A percentile compares a stretch with the other conserved stretches of the same genome.
These are phyloP conservation scores for Chrysopogon serrulatus DNA, from an alignment of 176 grass and related monocot genomes.

Conservation along the genomic window DNA sequence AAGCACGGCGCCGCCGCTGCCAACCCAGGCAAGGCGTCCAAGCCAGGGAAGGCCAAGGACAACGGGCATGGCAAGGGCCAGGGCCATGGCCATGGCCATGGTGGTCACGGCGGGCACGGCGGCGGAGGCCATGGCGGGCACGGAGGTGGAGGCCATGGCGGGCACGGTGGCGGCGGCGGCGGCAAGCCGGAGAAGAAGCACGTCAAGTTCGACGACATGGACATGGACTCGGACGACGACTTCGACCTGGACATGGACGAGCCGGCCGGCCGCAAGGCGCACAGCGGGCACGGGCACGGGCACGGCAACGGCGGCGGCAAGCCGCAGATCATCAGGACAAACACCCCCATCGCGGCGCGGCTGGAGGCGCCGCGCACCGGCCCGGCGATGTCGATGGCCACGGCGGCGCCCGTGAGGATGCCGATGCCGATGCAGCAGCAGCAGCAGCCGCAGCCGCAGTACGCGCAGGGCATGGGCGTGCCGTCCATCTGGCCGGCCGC, in stretches of 20 bases:
- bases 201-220: constrained; percentile 26
- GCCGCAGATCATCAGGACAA: constrained; percentile 29
- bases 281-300: not conserved
- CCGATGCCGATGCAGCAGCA: not conserved
- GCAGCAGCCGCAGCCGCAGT: not conserved
- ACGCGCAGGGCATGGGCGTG: not conserved
- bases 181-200: constrained; percentile 26
- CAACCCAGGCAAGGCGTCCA: constrained; percentile 15
- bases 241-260: constrained; percentile 16
- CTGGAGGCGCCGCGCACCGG: constrained; percentile 31
- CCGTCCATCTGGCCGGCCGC: constrained; percentile 51
- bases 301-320: constrained; percentile 14
- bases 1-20: constrained; percentile 12
- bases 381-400: constrained; percentile 24
- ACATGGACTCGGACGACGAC: not conserved
- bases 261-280: not conserved
- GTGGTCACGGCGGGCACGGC: not conserved
- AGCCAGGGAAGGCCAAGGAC: constrained; percentile 1
- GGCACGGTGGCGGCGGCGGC: not conserved
- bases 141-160: not conserved
- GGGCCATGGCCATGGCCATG: not conserved
- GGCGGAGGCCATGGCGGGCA: not conserved
- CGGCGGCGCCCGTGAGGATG: constrained; percentile 25
- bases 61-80: not conserved
- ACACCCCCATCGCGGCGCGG: constrained; percentile 4